Base-by-base conservation (phyloP, 495 filamentous ascomycete species). In the Gamarada debralockiae region DNA sequence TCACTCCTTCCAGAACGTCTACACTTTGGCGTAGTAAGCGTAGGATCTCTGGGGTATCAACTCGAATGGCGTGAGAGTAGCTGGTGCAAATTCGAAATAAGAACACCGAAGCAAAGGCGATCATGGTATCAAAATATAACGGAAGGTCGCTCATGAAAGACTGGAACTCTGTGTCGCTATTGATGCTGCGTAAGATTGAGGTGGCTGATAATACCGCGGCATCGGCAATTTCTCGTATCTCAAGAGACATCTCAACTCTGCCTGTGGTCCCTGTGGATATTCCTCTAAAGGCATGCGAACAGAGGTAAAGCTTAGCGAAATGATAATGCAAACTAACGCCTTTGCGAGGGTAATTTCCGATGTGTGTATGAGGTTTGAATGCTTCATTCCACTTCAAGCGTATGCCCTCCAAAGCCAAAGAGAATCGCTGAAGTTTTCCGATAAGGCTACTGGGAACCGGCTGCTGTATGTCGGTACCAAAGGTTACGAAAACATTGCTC, bases 271-370 rank as follows among this genome's bases (percentile, higher is more conserved):
- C 65, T 14, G 70, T 71, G 17, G 75, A 70, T 4, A 79, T 62
- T 3, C 70, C 79, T 8, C 79, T 75, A 7, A 82, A 70, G 10
- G 77, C 75, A 12, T 80, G 67, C 3, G 78, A 80, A 54, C 81
- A 80, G 44, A 81, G 70, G 38, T 81, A 76, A 46, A 82, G 75
- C 58, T 77, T 80, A 14, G 77, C 79, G 57, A 81, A 82, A 56
- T 80, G 73, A 57, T 79, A 81, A 56, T 82, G 76, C 18, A 82
- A 60, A 7, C 76, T 70, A 15, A 81, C 73, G 8, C 77, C 78
- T 59, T 81, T 79, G 6, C 70, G 74, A 20, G 79, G 78, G 57
- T 79, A 81, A 1, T 74, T 77, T 13, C 75, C 76, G 42, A 82
- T 74, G 48, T 74, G 74, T 5, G 75, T 80, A 34, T 74, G 31